phyloP scores from a whole-genome alignment of 2,329 filamentous ascomycete genomes.

The Penicillium janthinellum region DNA sequence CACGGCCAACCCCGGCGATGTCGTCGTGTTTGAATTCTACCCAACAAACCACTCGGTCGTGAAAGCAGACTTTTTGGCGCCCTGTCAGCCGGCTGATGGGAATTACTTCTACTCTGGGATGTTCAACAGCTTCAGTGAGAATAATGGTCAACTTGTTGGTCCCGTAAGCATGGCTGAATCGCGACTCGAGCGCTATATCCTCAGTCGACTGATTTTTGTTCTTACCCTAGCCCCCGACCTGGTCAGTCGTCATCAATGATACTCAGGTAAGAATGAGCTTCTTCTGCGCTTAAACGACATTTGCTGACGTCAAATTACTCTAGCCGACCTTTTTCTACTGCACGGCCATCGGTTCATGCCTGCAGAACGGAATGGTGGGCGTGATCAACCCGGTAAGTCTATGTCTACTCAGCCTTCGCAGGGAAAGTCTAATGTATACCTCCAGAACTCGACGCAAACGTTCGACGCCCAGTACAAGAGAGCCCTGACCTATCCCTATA shows the following conservation, averaged over 20 bases:
- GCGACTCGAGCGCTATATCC: neutral
- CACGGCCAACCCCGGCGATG: conserved; percentile 35
- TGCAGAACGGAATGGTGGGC: conserved; percentile 69
- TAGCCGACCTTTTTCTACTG: conserved; percentile 70
- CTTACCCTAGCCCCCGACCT: conserved; percentile 37
- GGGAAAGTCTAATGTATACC: conserved; percentile 9
- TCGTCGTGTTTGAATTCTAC: conserved; percentile 61
- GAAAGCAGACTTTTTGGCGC: conserved; percentile 59
- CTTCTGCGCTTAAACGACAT: neutral
- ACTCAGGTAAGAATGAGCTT: conserved; percentile 46
- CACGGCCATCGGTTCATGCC: conserved; percentile 67
- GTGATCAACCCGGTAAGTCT: conserved; percentile 67
- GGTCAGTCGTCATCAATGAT: conserved; percentile 56
- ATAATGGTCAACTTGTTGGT: conserved; percentile 45
- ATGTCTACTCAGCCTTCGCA: neutral
- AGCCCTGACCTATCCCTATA: conserved; percentile 53
- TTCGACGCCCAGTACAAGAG: conserved; percentile 52
- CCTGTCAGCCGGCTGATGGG: conserved; percentile 60
- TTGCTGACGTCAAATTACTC: too few relatives aligned
- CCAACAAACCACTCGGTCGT: conserved; percentile 66
- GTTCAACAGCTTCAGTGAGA: conserved; percentile 51
- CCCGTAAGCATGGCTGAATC: conserved; percentile 18
- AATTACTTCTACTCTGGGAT: conserved; percentile 35
- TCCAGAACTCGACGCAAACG: conserved; percentile 51
- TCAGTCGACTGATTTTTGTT: neutral